These are phyloP conservation scores for Umbellularia californica DNA, from an alignment of 164 flowering plant genomes.

Conservation along the genomic window DNA sequence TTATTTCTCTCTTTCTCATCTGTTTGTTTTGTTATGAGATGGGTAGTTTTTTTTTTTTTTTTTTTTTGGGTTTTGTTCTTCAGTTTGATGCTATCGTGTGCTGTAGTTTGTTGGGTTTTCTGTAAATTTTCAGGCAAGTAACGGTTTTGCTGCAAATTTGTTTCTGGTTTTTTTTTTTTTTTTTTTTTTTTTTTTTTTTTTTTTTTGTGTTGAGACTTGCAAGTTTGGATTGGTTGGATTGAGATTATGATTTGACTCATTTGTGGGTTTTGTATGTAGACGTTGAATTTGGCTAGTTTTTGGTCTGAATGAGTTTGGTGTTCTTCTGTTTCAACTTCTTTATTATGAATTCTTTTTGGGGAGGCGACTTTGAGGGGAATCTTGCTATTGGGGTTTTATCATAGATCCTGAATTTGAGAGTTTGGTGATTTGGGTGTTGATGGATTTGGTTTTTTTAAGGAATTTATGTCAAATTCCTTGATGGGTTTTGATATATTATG, in stretches of 20 bases:
- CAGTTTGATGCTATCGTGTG: neutral
- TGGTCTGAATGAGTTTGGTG: neutral
- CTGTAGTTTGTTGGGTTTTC: neutral
- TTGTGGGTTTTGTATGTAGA: neutral
- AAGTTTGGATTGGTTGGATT: neutral
- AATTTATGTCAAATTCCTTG: neutral
- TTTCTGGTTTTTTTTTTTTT: neutral
- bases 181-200: neutral
- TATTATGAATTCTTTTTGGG: neutral
- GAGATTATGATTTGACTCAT: neutral
- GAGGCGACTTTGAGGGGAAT: neutral
- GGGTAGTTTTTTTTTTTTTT: no score
- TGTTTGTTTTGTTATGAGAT: neutral
- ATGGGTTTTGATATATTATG: neutral
- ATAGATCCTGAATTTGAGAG: slow-evolving; percentile 1
- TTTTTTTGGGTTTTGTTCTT: neutral
- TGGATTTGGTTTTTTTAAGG: neutral
- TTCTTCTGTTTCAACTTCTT: neutral
- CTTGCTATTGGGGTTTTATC: neutral
- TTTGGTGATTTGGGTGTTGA: neutral
- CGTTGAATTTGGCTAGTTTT: neutral
- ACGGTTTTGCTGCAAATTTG: neutral
- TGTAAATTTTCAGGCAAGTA: neutral
- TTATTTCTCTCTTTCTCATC: neutral
- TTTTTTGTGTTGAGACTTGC: neutral